A percentile compares a stretch with the other conserved stretches of the same genome.
Conservation (phyloP, 768 basidiomycete genomes). For the Tremella yokohamensis region DNA sequence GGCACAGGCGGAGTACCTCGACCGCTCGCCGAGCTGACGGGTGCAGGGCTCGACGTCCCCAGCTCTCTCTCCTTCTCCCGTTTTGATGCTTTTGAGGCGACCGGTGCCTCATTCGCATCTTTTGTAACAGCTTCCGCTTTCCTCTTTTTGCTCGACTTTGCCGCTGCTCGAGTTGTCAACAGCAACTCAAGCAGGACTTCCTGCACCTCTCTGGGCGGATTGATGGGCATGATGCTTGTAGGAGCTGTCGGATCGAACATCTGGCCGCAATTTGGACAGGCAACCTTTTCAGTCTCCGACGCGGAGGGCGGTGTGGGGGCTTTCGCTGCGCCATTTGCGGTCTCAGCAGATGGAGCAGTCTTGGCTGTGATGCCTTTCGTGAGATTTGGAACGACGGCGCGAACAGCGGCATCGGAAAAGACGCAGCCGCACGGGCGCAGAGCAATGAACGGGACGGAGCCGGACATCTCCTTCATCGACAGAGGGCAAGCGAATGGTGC, state of each 20-base stretch:
- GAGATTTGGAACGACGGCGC: conserved; percentile 73
- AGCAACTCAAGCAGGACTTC: conserved; percentile 31
- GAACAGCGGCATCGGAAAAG: conserved; percentile 78
- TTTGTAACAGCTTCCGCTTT: conserved; percentile 19
- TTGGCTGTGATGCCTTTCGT: conserved; percentile 61
- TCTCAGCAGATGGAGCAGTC: conserved; percentile 54
- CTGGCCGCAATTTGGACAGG: conserved; percentile 45
- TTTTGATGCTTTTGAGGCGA: background rate
- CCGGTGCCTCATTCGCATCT: background rate
- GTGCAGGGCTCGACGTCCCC: background rate
- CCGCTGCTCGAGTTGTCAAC: conserved; percentile 20
- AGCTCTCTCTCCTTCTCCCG: background rate
- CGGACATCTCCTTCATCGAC: conserved; percentile 92
- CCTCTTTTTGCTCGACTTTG: conserved; percentile 45
- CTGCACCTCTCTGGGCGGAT: conserved; percentile 40
- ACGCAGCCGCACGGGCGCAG: conserved; percentile 82
- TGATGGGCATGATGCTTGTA: conserved; percentile 33
- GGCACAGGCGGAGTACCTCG: conserved; percentile 1
- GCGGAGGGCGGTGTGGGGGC: conserved; percentile 11
- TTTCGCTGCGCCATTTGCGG: conserved; percentile 45
- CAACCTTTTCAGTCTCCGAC: conserved; percentile 20
- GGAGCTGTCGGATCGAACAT: conserved; percentile 26
- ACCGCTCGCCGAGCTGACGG: background rate
- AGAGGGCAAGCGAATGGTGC: conserved; percentile 86
- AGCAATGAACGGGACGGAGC: conserved; percentile 80